A percentile compares a stretch with the other conserved stretches of the same genome.
phyloP scores from a whole-genome alignment of 2,329 filamentous ascomycete species.

The Beauveria bassiana region DNA sequence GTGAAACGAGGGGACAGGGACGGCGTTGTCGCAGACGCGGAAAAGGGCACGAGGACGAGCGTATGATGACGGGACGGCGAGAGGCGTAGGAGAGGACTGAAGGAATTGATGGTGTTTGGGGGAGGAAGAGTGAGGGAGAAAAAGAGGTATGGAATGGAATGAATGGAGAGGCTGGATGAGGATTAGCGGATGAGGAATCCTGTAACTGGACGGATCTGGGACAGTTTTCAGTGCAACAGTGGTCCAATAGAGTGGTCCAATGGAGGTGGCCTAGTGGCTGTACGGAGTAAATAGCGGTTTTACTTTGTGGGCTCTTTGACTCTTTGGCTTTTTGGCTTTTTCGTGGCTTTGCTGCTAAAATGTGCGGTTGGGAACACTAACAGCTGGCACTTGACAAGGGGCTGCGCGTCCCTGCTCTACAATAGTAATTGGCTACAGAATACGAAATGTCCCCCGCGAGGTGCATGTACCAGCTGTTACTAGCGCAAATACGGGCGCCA shows the following conservation, averaged over 20 bases:
- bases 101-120: neutral
- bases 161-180: neutral
- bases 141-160: neutral
- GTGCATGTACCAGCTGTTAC: neutral
- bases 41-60: neutral
- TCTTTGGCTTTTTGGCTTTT: neutral
- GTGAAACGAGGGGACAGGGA: neutral
- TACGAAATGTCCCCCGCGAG: neutral
- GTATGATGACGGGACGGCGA: neutral
- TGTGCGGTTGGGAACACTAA: neutral
- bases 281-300: neutral
- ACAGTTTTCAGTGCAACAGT: neutral
- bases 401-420: neutral
- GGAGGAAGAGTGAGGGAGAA: neutral
- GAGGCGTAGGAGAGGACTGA: neutral
- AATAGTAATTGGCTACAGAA: too few relatives aligned
- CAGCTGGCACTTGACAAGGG: neutral
- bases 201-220: neutral
- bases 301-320: too few relatives aligned
- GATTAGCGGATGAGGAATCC: slow-evolving; percentile 8
- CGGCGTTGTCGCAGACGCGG: neutral
- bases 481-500: neutral
- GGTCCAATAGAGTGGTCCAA: too few relatives aligned
- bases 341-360: neutral
- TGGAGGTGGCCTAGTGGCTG: neutral